These are phyloP conservation scores for Melastoma candidum DNA, from an alignment of 441 rosid species.

Conservation along the genomic window DNA sequence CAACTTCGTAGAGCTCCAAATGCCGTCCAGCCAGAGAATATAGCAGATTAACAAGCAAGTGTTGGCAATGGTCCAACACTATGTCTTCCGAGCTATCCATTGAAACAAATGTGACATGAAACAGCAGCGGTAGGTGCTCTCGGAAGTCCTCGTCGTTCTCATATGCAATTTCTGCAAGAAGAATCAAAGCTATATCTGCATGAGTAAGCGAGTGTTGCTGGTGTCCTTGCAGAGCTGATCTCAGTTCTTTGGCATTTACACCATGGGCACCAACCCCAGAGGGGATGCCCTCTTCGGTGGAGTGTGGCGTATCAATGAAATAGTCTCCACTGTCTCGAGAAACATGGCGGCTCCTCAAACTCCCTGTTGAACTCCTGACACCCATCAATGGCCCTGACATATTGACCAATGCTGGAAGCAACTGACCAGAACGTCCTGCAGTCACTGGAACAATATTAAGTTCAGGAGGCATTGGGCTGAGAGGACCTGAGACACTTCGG, in stretches of 20 bases:
- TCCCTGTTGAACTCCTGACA: constrained; percentile 95
- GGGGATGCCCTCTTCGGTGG: constrained; percentile 86
- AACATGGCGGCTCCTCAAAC: constrained; percentile 90
- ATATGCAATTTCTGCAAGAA: constrained; percentile 95
- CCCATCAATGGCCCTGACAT: constrained; percentile 98
- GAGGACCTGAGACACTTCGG: constrained; percentile 91
- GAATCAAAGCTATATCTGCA: constrained; percentile 96
- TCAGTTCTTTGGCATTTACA: constrained; percentile 92
- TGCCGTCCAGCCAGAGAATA: constrained; percentile 99
- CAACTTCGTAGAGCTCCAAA: constrained; percentile 95
- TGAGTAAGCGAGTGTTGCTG: constrained; percentile 96
- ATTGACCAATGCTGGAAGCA: constrained; percentile 80
- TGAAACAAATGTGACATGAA: constrained; percentile 96
- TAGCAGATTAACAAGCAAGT: constrained; percentile 84
- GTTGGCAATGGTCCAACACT: constrained; percentile 98
- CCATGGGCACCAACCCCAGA: constrained; percentile 68
- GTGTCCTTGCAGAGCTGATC: constrained; percentile 97
- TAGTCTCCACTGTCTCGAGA: constrained; percentile 98
- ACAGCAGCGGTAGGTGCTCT: constrained; percentile 93
- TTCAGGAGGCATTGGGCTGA: constrained; percentile 97
- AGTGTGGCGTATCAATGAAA: constrained; percentile 89
- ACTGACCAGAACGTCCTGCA: constrained; percentile 97
- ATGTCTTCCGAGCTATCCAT: constrained; percentile 99
- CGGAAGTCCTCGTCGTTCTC: constrained; percentile 99
- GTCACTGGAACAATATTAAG: constrained; percentile 76